Percentiles rank a stretch among this genome's conserved stretches.
Conservation (phyloP, 495 filamentous ascomycete genomes). For the Trichoderma reesei region DNA sequence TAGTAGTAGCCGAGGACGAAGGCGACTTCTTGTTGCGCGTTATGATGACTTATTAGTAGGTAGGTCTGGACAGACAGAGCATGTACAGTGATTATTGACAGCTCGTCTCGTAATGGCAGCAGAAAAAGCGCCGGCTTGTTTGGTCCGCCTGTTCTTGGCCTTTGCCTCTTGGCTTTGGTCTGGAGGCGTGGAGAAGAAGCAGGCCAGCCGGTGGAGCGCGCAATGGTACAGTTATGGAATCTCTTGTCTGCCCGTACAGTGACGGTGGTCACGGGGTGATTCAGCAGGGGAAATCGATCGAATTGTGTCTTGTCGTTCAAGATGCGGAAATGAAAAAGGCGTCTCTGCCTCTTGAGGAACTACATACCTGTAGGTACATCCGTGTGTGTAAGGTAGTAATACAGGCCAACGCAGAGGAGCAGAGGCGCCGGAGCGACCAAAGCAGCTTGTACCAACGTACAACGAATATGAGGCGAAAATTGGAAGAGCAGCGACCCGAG, state of each 20-base stretch:
- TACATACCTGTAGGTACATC: too few relatives aligned
- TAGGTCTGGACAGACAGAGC: too few relatives aligned
- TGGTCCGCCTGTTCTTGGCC: neutral
- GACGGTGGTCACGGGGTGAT: too few relatives aligned
- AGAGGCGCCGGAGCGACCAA: neutral
- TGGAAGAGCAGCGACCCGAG: neutral
- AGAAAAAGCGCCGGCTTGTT: neutral
- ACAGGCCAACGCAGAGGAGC: neutral
- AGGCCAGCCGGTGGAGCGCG: neutral
- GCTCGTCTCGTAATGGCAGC: too few relatives aligned
- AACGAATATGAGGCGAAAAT: neutral
- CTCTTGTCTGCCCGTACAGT: too few relatives aligned
- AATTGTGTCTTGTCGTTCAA: too few relatives aligned
- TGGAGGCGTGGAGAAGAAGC: neutral
- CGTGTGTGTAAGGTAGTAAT: neutral
- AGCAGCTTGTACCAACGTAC: neutral
- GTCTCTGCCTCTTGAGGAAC: too few relatives aligned
- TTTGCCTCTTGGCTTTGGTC: neutral
- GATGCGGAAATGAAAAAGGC: neutral
- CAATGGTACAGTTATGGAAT: too few relatives aligned
- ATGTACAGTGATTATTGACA: too few relatives aligned
- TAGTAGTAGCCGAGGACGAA: too few relatives aligned
- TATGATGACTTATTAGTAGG: too few relatives aligned
- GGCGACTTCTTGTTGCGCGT: neutral
- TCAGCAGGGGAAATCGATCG: too few relatives aligned